Evolutionary conservation across 345 rosid species (phyloP).

Genomic region (Theobroma cacao): DNA sequence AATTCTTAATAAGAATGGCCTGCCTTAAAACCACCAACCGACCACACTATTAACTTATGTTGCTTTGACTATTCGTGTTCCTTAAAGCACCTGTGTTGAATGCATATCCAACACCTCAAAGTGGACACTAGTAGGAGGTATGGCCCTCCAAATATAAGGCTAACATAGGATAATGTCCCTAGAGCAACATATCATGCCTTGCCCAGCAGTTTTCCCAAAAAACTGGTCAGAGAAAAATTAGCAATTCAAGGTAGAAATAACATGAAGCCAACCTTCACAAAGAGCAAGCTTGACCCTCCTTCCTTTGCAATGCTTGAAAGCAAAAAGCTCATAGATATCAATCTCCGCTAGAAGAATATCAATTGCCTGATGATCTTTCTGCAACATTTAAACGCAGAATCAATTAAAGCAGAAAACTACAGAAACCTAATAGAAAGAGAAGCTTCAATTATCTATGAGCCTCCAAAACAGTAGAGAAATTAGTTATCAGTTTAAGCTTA

Average conservation of each 20-base stretch:
- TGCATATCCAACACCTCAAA: neutral
- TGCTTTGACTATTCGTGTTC: neutral
- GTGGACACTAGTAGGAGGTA: neutral
- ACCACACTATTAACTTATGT: neutral
- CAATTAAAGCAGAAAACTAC: conserved; percentile 4
- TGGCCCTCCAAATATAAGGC: conserved; percentile 1
- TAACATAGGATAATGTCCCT: neutral
- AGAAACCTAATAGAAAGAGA: neutral
- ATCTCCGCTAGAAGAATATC: conserved; percentile 97
- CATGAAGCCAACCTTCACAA: conserved; percentile 69
- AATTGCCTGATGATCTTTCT: conserved; percentile 98
- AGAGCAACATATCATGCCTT: neutral
- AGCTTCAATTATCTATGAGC: neutral
- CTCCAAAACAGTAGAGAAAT: neutral
- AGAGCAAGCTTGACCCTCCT: conserved; percentile 92
- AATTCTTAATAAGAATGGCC: neutral
- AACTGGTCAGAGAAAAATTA: neutral
- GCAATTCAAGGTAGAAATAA: conserved; percentile 9
- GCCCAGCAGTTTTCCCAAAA: conserved; percentile 1
- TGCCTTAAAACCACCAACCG: neutral
- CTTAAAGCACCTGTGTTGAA: neutral
- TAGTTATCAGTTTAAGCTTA: neutral
- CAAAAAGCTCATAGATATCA: conserved; percentile 97
- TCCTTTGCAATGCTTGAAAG: conserved; percentile 98
- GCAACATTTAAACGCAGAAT: conserved; percentile 25